Conservation (phyloP, 371 early-diverging fungal genomes). For the Actinomortierella ambigua region DNA sequence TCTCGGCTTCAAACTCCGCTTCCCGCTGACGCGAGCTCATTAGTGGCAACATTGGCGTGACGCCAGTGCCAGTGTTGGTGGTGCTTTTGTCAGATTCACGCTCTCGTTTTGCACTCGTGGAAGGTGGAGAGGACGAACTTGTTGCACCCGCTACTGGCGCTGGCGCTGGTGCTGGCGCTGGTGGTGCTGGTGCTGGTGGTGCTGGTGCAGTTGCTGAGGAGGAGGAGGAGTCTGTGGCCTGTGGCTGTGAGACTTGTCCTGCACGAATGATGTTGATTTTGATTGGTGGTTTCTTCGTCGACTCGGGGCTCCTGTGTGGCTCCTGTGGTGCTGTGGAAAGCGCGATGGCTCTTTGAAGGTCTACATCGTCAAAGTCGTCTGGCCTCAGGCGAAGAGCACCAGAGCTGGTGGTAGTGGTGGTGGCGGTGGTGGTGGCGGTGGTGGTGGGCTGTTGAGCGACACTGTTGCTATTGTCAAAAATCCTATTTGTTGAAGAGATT, state of each 20-base stretch:
- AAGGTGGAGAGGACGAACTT: not conserved
- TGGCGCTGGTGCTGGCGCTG: not conserved
- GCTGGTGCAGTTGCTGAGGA: not conserved
- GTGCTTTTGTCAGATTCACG: not conserved
- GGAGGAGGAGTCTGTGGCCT: too few species aligned
- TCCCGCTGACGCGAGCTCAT: slow-evolving; percentile 30
- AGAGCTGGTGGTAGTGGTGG: not conserved
- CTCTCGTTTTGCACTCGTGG: not conserved
- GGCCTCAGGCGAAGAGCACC: not conserved
- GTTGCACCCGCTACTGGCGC: too few species aligned
- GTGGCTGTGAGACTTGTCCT: slow-evolving; percentile 1
- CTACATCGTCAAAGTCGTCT: not conserved
- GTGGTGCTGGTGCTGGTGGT: not conserved
- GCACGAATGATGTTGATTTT: slow-evolving; percentile 36
- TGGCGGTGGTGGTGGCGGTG: not conserved
- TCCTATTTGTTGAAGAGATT: too few species aligned
- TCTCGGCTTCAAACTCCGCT: slow-evolving; percentile 18
- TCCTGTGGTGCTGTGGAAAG: not conserved
- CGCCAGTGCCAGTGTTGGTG: not conserved
- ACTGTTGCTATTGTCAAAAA: slow-evolving; percentile 20
- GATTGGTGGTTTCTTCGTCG: slow-evolving; percentile 11
- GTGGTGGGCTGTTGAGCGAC: not conserved
- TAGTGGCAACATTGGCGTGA: slow-evolving; percentile 17
- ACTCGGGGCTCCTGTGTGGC: not conserved
- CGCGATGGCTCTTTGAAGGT: not conserved